phyloP scores from a whole-genome alignment of 805 yeast species.

The Crinitomyces ghanaensis region DNA sequence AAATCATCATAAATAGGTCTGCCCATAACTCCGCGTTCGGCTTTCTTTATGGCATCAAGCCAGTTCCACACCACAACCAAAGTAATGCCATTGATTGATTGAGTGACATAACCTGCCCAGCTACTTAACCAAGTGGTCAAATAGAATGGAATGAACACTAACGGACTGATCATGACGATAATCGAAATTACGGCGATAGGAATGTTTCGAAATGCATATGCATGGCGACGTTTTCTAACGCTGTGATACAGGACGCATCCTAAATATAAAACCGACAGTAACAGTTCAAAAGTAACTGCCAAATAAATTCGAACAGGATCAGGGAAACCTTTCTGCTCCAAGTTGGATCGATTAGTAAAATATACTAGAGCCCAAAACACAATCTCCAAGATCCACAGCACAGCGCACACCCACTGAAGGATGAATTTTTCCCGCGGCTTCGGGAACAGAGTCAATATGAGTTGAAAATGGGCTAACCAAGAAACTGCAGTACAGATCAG shows the following conservation, averaged over 20 bases:
- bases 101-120: conserved; percentile 38
- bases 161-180: conserved; percentile 29
- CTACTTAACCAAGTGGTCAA: conserved; percentile 32
- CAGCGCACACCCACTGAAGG: conserved; percentile 25
- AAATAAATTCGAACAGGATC: conserved; percentile 13
- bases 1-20: conserved; percentile 39
- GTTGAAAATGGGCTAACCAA: conserved; percentile 45
- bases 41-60: conserved; percentile 38
- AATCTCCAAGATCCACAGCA: conserved; percentile 23
- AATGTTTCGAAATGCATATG: conserved; percentile 36
- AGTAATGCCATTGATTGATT: conserved; percentile 39
- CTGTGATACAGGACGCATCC: conserved; percentile 30
- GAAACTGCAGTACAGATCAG: conserved; percentile 35
- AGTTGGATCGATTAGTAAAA: conserved; percentile 10
- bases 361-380: conserved; percentile 19
- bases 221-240: conserved; percentile 30
- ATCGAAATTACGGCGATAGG: conserved; percentile 39
- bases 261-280: conserved; percentile 24
- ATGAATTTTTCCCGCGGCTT: conserved; percentile 24
- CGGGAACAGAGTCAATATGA: conserved; percentile 31
- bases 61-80: conserved; percentile 56
- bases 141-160: conserved; percentile 26
- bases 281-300: conserved; percentile 23
- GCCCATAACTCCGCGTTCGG: conserved; percentile 44
- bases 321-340: conserved; percentile 10